These are phyloP conservation scores for Wickerhamomyces bisporus DNA, from an alignment of 805 yeast species.

Conservation along the genomic window DNA sequence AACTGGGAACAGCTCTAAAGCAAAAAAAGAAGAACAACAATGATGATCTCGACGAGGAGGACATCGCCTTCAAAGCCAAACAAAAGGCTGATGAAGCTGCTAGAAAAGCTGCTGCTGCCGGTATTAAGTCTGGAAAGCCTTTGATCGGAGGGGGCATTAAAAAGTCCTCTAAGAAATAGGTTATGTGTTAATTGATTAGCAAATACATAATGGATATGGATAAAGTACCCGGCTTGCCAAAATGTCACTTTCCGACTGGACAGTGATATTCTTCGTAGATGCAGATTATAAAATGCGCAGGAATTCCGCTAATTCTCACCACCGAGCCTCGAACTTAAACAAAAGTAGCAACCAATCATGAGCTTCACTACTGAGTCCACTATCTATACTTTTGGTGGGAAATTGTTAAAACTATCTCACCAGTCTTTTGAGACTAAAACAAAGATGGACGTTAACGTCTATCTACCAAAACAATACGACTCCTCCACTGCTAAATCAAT, in stretches of 20 bases:
- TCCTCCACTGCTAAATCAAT: conserved; percentile 29
- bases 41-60: conserved; percentile 82
- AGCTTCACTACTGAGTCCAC: conserved; percentile 22
- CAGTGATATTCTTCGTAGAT: background rate
- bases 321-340: too few relatives aligned
- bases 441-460: conserved; percentile 79
- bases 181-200: too few relatives aligned
- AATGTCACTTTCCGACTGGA: background rate
- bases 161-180: conserved; percentile 65
- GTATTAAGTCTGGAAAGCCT: conserved; percentile 89
- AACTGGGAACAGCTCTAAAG: conserved; percentile 26
- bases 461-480: conserved; percentile 56
- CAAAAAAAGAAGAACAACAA: conserved; percentile 79
- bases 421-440: conserved; percentile 60
- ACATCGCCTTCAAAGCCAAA: conserved; percentile 83
- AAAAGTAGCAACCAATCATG: too few relatives aligned
- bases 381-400: conserved; percentile 61
- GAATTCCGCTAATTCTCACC: background rate
- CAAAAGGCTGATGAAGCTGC: conserved; percentile 95
- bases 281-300: background rate
- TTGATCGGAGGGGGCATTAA: conserved; percentile 92
- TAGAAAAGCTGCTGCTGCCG: conserved; percentile 80
- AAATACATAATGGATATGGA: background rate
- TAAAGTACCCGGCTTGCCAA: background rate
- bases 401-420: conserved; percentile 70